These are phyloP conservation scores for Cadophora luteo-olivacea DNA, from an alignment of 2,329 filamentous ascomycete species.

Conservation along the genomic window DNA sequence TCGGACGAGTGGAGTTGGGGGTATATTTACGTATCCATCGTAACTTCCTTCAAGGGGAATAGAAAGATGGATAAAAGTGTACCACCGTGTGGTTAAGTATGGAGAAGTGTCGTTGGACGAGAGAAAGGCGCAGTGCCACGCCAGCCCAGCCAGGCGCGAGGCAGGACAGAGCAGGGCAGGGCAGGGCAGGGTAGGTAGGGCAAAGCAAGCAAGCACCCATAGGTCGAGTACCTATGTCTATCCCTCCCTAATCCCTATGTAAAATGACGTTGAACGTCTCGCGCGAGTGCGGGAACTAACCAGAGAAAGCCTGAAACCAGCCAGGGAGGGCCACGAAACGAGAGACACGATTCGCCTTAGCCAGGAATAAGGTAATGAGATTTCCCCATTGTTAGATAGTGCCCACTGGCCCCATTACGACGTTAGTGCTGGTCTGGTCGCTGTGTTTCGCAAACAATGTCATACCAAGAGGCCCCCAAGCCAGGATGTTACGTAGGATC, in stretches of 20 bases:
- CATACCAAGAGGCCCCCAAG: constrained; percentile 1
- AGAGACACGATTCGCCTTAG: background rate
- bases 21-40: constrained; percentile 1
- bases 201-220: too few species aligned
- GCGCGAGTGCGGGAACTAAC: background rate
- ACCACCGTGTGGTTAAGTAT: too few species aligned
- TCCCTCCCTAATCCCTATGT: background rate
- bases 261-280: constrained; percentile 9
- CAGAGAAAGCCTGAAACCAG: constrained; percentile 1
- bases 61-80: background rate
- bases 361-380: background rate
- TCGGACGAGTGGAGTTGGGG: background rate
- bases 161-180: too few species aligned
- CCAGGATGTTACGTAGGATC: background rate
- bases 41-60: constrained; percentile 14
- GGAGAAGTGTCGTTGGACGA: background rate
- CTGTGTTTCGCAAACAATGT: background rate
- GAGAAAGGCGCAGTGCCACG: background rate
- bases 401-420: too few species aligned
- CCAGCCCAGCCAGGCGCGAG: too few species aligned
- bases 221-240: background rate
- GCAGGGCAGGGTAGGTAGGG: too few species aligned
- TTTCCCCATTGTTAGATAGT: too few species aligned
- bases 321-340: background rate
- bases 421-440: background rate